Base-by-base conservation (phyloP, 495 filamentous ascomycete genomes). In the Neurospora sublineolata region DNA sequence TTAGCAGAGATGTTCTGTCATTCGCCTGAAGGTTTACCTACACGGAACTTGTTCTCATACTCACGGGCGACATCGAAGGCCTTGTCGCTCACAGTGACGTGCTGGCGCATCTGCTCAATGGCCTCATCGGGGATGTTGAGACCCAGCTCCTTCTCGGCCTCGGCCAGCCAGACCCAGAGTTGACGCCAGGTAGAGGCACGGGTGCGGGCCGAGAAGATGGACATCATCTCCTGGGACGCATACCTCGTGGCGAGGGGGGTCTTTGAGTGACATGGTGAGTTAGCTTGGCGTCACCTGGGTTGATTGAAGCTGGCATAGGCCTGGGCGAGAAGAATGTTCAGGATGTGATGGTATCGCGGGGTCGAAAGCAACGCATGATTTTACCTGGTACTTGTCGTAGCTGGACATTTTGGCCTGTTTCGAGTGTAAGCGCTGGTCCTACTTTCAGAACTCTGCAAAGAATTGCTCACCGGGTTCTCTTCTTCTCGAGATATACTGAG, bases 81-180 rank as follows among this genome's bases (percentile, higher is more conserved):
- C 40, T 89, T 86, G 75, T 97, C 94, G 38, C 89, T 88, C 42
- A 98, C 88, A 16, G 79, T 83, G 68, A 91, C 80, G 73, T 96
- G 87, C 14, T 84, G 84, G 76, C 85, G 87, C 91, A 97, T 93
- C 83, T 94, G 87, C 68, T 84, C 80, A 69, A 95, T 83, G 30
- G 92, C 92, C 72, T 94, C 88, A 41, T 89, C 83, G 52, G 89
- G 84, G 74, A 94, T 92, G 23, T 85, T 79, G 36, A 87, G 77
- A 6, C 89, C 89, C 2, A 91, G 80, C 76, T 92, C 90, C 80
- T 90, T 89, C 82, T 96, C 88, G 36, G 87, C 86, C 84, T 94
- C 90, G n/a, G 93, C 93, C 14, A 97, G 89, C 85, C 87, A 91
- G 37, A 93, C 77, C 93, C 93, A 97, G 67, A 96, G 84, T 74